Conservation (phyloP, 176 grass and related monocot genomes). For the Oryza brachyantha region DNA sequence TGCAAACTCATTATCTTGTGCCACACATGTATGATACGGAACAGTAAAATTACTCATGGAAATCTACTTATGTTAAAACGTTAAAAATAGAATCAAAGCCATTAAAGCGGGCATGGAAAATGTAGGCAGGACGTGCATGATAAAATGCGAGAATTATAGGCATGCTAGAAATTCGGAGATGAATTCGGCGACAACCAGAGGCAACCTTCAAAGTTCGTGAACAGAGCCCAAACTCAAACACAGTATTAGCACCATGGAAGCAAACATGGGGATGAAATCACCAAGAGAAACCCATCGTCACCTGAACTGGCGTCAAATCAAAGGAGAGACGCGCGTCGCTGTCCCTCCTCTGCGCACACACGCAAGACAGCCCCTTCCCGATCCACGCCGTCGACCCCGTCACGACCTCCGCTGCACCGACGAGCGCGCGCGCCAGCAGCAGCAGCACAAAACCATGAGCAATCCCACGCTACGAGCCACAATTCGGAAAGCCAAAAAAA, state of each 20-base stretch:
- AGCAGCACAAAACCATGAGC: conserved; percentile 26
- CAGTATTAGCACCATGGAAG: not conserved
- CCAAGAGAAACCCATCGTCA: conserved; percentile 14
- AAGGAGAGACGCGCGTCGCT: conserved; percentile 83
- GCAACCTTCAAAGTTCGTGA: not conserved
- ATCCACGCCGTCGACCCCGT: conserved; percentile 96
- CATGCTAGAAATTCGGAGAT: not conserved
- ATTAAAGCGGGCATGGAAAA: not conserved
- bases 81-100: not conserved
- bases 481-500: too few species aligned
- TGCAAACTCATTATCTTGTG: not conserved
- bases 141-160: conserved; percentile 2
- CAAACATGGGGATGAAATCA: not conserved
- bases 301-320: conserved; percentile 80
- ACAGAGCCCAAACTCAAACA: not conserved
- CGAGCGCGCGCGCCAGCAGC: not conserved
- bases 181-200: not conserved
- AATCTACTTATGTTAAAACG: not conserved
- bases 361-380: conserved; percentile 93
- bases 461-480: not conserved
- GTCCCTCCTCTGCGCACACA: conserved; percentile 89
- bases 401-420: conserved; percentile 67
- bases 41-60: not conserved
- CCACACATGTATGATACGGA: not conserved
- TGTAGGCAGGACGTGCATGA: not conserved